phyloP scores from a whole-genome alignment of 495 filamentous ascomycete genomes.

The Rusavskia elegans region DNA sequence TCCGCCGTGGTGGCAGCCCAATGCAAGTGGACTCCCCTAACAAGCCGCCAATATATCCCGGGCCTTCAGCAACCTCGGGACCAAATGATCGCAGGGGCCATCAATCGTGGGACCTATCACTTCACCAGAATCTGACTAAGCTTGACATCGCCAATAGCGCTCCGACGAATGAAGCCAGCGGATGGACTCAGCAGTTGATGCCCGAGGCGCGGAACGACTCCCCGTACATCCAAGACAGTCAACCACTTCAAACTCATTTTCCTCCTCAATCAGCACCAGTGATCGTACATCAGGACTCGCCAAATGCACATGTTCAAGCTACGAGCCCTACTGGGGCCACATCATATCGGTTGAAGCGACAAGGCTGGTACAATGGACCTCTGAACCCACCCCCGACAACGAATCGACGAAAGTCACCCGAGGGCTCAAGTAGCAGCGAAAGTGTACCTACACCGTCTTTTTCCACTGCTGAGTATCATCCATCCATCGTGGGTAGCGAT shows the following conservation, averaged over 20 bases:
- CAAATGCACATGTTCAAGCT: constrained; percentile 5
- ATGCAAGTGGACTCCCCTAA: constrained; percentile 48
- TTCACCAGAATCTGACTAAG: constrained; percentile 58
- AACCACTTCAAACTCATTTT: constrained; percentile 7
- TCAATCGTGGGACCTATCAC: constrained; percentile 57
- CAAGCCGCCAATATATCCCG: constrained; percentile 23
- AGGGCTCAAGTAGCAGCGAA: constrained; percentile 58
- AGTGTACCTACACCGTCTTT: constrained; percentile 47
- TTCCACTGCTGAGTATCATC: constrained; percentile 44
- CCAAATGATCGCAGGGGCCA: constrained; percentile 44
- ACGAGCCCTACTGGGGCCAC: constrained; percentile 26
- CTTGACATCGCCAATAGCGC: constrained; percentile 49
- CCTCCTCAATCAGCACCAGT: constrained; percentile 6
- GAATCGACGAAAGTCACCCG: constrained; percentile 44
- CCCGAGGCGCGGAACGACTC: constrained; percentile 20
- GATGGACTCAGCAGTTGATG: constrained; percentile 35
- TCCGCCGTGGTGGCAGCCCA: constrained; percentile 45
- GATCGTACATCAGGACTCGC: constrained; percentile 8
- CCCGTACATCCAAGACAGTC: constrained; percentile 14
- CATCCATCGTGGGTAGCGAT: constrained; percentile 48
- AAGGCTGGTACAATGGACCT: constrained; percentile 55
- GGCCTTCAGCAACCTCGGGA: constrained; percentile 30
- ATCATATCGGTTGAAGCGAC: constrained; percentile 44
- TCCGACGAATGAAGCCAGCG: constrained; percentile 36
- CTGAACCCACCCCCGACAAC: constrained; percentile 14